Evolutionary conservation across 2,329 filamentous ascomycete genomes (phyloP), one percentile per base, ranked within the genome.

Genomic region (Parascedosporium putredinis): DNA sequence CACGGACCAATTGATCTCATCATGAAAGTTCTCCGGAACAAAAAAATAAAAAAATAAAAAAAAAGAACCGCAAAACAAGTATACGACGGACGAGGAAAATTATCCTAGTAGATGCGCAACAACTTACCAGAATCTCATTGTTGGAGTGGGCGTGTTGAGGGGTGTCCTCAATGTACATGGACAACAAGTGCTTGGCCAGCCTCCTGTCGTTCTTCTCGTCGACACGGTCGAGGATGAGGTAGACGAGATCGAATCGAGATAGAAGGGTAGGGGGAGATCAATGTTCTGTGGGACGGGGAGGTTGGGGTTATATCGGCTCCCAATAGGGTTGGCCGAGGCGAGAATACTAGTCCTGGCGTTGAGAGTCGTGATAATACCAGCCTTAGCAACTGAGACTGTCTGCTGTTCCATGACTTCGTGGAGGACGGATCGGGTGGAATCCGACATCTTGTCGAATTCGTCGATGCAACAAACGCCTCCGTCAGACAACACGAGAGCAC

Each of bases 241-340:
- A 98, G 47, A 98, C 91, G 5, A 98, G 74, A 64, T 98, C 93
- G 63, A 98, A 98, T 74, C 93, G 85, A 4, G 90, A 96, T 48
- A 98, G 78, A 5, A 98, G 75, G 0, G 93, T 98, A 0, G 93
- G 93, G 93, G 93, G 7, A 98, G 79, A 61, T 98, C 93, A 59
- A 98, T 98, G 66, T 98, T 98, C 60, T 97, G 90, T 3, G 93
- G 93, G 12, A 98, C 93, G 0, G 93, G 90, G 22, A 98, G 71
- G 60, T 95, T 91, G 2, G 88, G 86, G 66, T 98, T 97, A 71
- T 98, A 98, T 63, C 94, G 90, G 69, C 88, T 95, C 59, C 93
- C 93, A 56, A 98, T 97, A 1, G 93, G 93, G 63, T 98, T 98
- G 66, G 93, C 93, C 9, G 91, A 97, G 14, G 93, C 93, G 25